Conservation (phyloP, 768 basidiomycete species). For the Suillus paluster region DNA sequence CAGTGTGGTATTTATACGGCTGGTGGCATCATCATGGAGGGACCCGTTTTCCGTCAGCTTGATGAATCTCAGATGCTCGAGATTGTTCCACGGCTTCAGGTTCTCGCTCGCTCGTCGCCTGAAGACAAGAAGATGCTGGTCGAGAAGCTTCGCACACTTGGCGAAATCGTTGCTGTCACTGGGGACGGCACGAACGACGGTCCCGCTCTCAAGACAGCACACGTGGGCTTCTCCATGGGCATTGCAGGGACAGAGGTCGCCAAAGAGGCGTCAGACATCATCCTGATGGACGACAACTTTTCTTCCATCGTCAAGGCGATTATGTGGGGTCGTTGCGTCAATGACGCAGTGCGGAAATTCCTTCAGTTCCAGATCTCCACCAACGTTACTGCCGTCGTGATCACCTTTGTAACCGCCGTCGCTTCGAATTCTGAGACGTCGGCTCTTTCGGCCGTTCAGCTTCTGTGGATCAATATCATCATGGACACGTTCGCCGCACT, state of each 20-base stretch:
- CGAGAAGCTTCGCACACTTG: constrained; percentile 81
- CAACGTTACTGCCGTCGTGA: constrained; percentile 94
- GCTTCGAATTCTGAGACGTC: constrained; percentile 76
- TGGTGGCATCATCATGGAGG: constrained; percentile 98
- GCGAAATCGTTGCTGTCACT: constrained; percentile 93
- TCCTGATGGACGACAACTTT: constrained; percentile 98
- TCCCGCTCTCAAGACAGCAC: constrained; percentile 91
- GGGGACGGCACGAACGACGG: constrained; percentile 99
- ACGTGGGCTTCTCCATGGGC: constrained; percentile 98
- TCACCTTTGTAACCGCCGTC: constrained; percentile 91
- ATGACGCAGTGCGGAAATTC: constrained; percentile 97
- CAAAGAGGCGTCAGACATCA: constrained; percentile 98
- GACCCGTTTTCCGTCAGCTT: constrained; percentile 88
- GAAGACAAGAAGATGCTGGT: constrained; percentile 97
- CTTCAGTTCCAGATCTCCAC: constrained; percentile 94
- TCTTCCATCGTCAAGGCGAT: constrained; percentile 96
- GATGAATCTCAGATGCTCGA: constrained; percentile 71
- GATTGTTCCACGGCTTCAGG: constrained; percentile 90
- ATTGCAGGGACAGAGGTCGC: constrained; percentile 97
- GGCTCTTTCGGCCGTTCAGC: constrained; percentile 93
- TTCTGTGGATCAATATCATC: constrained; percentile 98
- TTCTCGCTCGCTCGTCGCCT: constrained; percentile 95
- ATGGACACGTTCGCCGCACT: constrained; percentile 99
- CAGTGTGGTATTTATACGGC: constrained; percentile 96
- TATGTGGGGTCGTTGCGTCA: constrained; percentile 99